phyloP scores from a whole-genome alignment of 495 filamentous ascomycete species.

The Neurospora terricola region DNA sequence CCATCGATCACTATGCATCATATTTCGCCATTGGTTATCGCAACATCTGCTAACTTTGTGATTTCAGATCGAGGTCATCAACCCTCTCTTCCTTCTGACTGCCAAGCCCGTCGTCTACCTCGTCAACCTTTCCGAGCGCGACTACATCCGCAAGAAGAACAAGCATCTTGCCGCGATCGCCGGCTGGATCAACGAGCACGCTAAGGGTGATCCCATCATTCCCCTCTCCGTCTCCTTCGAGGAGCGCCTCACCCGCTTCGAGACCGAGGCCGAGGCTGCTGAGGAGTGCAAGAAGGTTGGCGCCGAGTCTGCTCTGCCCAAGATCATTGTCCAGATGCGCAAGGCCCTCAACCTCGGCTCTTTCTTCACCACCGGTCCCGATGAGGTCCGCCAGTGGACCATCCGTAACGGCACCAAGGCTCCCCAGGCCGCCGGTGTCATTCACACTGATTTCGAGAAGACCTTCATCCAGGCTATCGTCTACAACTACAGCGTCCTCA shows the following conservation, averaged over 20 bases:
- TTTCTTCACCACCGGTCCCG: conserved; percentile 96
- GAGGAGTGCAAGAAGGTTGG: conserved; percentile 85
- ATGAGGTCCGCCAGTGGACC: conserved; percentile 98
- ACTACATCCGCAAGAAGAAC: conserved; percentile 99
- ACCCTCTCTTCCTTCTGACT: conserved; percentile 86
- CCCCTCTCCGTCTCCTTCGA: conserved; percentile 89
- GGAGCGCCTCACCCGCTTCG: conserved; percentile 75
- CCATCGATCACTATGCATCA: conserved; percentile 21
- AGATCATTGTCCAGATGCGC: conserved; percentile 91
- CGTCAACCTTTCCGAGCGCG: conserved; percentile 92
- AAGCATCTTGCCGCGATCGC: conserved; percentile 91
- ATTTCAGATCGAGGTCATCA: conserved; percentile 87
- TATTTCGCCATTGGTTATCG: conserved; percentile 15
- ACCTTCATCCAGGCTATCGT: conserved; percentile 97
- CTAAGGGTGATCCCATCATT: conserved; percentile 77
- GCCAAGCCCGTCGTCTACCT: conserved; percentile 97
- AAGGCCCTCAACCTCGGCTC: conserved; percentile 77
- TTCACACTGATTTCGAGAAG: conserved; percentile 98
- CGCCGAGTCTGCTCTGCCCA: conserved; percentile 82
- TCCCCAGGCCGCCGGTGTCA: conserved; percentile 93
- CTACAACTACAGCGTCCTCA: conserved; percentile 71
- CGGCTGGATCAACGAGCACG: conserved; percentile 87
- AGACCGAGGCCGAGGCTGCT: conserved; percentile 62
- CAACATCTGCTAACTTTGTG: conserved; percentile 18
- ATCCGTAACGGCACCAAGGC: conserved; percentile 95